Percentiles rank a stretch among this genome's conserved stretches.
Evolutionary conservation across 176 grass and related monocot species (phyloP).

Genomic region (Thalia dealbata): DNA sequence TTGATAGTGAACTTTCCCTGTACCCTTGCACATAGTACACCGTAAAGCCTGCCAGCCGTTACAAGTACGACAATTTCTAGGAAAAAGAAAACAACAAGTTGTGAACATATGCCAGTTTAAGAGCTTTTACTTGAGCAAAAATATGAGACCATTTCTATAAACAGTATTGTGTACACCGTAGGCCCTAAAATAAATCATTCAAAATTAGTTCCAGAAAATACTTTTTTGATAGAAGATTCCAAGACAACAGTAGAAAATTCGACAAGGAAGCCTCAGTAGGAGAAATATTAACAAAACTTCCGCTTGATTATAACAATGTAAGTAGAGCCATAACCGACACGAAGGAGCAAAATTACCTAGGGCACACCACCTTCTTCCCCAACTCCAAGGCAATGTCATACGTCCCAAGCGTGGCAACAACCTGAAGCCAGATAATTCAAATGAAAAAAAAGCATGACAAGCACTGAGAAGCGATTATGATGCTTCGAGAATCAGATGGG

Average conservation of each 20-base stretch:
- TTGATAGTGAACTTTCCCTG: slow-evolving; percentile 22
- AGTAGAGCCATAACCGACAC: background rate
- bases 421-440: slow-evolving; percentile 7
- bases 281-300: background rate
- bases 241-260: background rate
- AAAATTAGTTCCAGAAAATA: background rate
- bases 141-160: background rate
- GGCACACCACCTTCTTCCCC: slow-evolving; percentile 23
- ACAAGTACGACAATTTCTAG: slow-evolving; percentile 24
- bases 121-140: background rate
- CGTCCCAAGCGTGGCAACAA: slow-evolving; percentile 23
- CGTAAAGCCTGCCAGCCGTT: slow-evolving; percentile 31
- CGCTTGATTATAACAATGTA: background rate
- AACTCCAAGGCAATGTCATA: slow-evolving; percentile 23
- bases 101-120: background rate
- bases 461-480: background rate
- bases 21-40: slow-evolving; percentile 36
- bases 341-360: slow-evolving; percentile 11
- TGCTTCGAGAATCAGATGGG: background rate
- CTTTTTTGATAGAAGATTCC: background rate
- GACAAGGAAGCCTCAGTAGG: background rate
- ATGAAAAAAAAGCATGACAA: background rate
- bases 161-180: background rate
- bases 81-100: background rate
- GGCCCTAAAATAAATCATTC: background rate